Evolutionary conservation across 2,329 filamentous ascomycete species (phyloP).

Genomic region (Xylariaceae sp.): DNA sequence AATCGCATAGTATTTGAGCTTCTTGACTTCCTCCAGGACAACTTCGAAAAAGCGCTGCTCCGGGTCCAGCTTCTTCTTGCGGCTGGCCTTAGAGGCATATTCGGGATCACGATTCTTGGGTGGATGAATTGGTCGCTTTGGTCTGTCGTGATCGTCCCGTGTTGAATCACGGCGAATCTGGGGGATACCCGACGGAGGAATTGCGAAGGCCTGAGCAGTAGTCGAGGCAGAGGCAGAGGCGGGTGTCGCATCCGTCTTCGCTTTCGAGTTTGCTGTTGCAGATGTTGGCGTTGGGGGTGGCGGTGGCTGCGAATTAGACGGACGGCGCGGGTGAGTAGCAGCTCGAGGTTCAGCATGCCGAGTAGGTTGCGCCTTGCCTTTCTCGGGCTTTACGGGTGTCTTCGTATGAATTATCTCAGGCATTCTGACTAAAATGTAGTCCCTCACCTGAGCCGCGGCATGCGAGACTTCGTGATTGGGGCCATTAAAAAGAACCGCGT

Average conservation of each 20-base stretch:
- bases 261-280: slow-evolving; percentile 29
- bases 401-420: slow-evolving; percentile 38
- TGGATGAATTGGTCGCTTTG: slow-evolving; percentile 89
- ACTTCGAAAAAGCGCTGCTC: slow-evolving; percentile 89
- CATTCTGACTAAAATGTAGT: slow-evolving; percentile 45
- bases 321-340: slow-evolving; percentile 32
- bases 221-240: slow-evolving; percentile 35
- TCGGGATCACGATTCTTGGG: slow-evolving; percentile 88
- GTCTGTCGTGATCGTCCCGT: slow-evolving; percentile 68
- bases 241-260: slow-evolving; percentile 29
- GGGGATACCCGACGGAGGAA: slow-evolving; percentile 71
- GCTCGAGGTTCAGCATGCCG: slow-evolving; percentile 42
- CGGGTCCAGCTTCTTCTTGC: slow-evolving; percentile 84
- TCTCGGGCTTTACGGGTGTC: slow-evolving; percentile 58
- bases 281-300: slow-evolving; percentile 27
- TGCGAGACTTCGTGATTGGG: slow-evolving; percentile 65
- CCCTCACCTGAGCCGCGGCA: slow-evolving; percentile 49
- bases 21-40: slow-evolving; percentile 70
- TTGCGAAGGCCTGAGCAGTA: slow-evolving; percentile 60
- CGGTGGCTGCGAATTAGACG: slow-evolving; percentile 28
- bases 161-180: slow-evolving; percentile 81
- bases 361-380: slow-evolving; percentile 44
- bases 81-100: slow-evolving; percentile 68
- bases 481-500: slow-evolving; percentile 80
- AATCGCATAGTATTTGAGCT: slow-evolving; percentile 60